phyloP scores from a whole-genome alignment of 2,329 filamentous ascomycete genomes.

The Fusarium sp. region DNA sequence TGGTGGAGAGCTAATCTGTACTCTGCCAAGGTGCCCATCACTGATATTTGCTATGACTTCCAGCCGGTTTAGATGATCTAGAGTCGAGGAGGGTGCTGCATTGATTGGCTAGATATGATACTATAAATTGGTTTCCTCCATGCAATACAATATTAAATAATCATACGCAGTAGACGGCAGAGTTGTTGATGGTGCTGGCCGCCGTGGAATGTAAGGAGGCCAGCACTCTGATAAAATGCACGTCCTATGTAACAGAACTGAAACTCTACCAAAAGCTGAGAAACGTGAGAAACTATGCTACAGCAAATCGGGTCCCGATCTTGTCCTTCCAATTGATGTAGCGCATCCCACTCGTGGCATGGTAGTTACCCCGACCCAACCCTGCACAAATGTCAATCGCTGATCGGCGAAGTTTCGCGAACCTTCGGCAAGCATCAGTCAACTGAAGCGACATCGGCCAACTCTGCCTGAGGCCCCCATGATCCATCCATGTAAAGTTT shows the following conservation, averaged over 20 bases:
- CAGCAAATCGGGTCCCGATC: background rate
- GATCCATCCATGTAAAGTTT: background rate
- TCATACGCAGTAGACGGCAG: no score
- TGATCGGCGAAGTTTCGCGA: slow-evolving; percentile 32
- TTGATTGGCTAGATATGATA: no score
- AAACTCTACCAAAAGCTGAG: background rate
- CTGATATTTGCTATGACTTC: slow-evolving; percentile 18
- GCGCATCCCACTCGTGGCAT: background rate
- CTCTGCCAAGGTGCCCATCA: slow-evolving; percentile 15
- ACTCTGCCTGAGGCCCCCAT: slow-evolving; percentile 18
- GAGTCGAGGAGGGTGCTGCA: no score
- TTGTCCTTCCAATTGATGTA: background rate
- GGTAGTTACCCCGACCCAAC: background rate
- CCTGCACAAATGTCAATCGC: slow-evolving; percentile 4
- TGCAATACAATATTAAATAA: no score
- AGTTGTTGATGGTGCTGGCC: no score
- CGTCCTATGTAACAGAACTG: background rate
- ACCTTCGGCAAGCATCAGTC: slow-evolving; percentile 7
- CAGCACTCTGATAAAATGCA: background rate
- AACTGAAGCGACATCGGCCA: background rate
- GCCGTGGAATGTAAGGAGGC: no score
- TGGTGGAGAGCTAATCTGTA: slow-evolving; percentile 24
- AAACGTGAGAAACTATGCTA: accelerated
- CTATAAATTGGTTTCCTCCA: no score
- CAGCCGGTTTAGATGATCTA: background rate